Conservation (phyloP, 202 grass and related monocot species). For the Setaria viridis region DNA sequence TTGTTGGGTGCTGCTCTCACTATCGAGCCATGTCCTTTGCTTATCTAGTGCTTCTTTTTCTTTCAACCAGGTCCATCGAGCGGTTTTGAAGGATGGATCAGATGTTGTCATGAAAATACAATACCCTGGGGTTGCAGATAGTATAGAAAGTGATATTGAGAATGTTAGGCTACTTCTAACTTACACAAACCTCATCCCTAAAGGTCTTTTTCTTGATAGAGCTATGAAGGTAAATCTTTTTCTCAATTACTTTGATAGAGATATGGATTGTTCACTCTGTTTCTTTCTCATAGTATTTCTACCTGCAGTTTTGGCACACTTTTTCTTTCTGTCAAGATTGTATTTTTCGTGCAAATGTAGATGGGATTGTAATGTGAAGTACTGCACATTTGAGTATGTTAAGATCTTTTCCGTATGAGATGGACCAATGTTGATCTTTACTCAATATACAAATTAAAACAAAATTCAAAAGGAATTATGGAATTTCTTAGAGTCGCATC, state of each 20-base stretch:
- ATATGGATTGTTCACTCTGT: not conserved
- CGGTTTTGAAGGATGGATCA: constrained; percentile 80
- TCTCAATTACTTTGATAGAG: not conserved
- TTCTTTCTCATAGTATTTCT: constrained; percentile 3
- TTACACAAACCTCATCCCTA: constrained; percentile 96
- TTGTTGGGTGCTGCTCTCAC: constrained; percentile 12
- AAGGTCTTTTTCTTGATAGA: constrained; percentile 98
- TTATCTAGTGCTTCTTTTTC: constrained; percentile 22
- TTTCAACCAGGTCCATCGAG: constrained; percentile 74
- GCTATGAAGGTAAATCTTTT: constrained; percentile 82
- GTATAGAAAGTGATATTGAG: constrained; percentile 97
- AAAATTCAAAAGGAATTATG: not conserved
- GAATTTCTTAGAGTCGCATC: not conserved
- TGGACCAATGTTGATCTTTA: not conserved
- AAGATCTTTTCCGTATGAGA: constrained; percentile 15
- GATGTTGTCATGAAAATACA: constrained; percentile 97
- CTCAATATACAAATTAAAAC: not conserved
- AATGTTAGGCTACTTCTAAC: constrained; percentile 85
- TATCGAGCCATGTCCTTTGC: constrained; percentile 31
- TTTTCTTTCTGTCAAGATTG: constrained; percentile 26
- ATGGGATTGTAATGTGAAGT: not conserved
- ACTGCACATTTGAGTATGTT: constrained; percentile 7
- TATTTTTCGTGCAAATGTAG: not conserved
- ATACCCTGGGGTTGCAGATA: constrained; percentile 92
- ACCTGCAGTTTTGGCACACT: not conserved